These are phyloP conservation scores for Globisporangium barbulae DNA, from an alignment of 352 stramenopile genomes.

Conservation along the genomic window DNA sequence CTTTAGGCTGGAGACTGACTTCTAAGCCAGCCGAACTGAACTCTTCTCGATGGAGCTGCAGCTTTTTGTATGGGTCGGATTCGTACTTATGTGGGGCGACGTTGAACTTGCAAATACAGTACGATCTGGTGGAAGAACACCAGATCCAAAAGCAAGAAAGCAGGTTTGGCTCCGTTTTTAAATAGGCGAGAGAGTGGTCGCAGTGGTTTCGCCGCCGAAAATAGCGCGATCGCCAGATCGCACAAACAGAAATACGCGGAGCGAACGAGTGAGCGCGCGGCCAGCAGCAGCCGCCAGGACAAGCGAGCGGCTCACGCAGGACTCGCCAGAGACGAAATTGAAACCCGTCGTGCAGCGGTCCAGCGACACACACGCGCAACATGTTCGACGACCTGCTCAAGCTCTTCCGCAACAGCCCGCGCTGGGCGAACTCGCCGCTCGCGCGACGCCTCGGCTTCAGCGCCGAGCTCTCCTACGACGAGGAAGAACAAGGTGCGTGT, in stretches of 20 bases:
- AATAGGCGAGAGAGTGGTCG: background rate
- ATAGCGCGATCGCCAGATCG: constrained; percentile 7
- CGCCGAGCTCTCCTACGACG: constrained; percentile 57
- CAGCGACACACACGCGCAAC: constrained; percentile 9
- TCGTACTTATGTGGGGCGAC: background rate
- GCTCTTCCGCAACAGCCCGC: constrained; percentile 77
- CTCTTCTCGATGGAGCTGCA: background rate
- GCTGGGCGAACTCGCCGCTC: constrained; percentile 75
- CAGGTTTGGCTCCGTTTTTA: background rate
- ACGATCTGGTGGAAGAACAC: background rate
- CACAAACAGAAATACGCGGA: constrained; percentile 9
- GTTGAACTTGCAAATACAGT: constrained; percentile 2
- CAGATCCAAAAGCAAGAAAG: background rate
- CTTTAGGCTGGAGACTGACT: too few species aligned
- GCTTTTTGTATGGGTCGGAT: background rate
- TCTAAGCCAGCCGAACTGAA: background rate
- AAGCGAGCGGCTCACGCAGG: background rate
- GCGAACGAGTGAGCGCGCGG: background rate
- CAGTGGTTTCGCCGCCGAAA: constrained; percentile 5
- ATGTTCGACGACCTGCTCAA: constrained; percentile 79
- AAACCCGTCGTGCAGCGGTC: constrained; percentile 3
- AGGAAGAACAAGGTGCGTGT: constrained; percentile 44
- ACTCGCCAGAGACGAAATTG: constrained; percentile 15
- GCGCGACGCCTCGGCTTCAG: constrained; percentile 67
- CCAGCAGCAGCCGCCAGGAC: background rate